Evolutionary conservation across 441 rosid genomes (phyloP).

Genomic region (Euphorbia corollata): DNA sequence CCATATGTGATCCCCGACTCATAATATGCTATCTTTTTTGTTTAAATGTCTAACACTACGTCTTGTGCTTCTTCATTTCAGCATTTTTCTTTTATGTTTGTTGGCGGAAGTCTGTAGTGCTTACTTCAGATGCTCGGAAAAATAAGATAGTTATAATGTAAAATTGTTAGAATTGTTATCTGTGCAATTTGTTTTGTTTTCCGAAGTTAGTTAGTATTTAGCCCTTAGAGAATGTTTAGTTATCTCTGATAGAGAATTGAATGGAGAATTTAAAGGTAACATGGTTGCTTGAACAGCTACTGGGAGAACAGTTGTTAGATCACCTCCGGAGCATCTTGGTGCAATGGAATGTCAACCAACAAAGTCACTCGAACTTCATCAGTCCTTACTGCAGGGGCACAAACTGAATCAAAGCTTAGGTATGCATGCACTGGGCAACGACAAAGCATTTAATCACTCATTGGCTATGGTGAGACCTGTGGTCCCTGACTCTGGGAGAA

Average conservation of each 20-base stretch:
- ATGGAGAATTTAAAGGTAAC: conserved; percentile 18
- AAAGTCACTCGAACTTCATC: conserved; percentile 26
- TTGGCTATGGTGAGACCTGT: conserved; percentile 25
- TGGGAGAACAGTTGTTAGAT: conserved; percentile 28
- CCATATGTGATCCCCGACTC: conserved; percentile 20
- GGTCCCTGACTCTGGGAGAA: conserved; percentile 24
- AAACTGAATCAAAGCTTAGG: conserved; percentile 28
- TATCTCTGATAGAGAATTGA: neutral
- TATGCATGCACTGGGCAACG: conserved; percentile 32
- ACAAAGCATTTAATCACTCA: conserved; percentile 30
- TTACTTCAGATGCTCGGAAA: neutral
- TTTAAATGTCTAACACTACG: conserved; percentile 2
- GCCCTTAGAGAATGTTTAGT: neutral
- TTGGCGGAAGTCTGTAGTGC: neutral
- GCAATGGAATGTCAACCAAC: conserved; percentile 24
- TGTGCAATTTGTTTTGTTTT: neutral
- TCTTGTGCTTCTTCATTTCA: conserved; percentile 1
- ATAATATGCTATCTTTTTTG: neutral
- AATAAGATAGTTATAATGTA: neutral
- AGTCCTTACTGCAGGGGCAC: conserved; percentile 23
- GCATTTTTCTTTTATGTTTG: no score
- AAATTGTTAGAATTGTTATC: neutral
- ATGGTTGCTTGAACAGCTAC: conserved; percentile 26
- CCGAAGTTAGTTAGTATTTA: neutral
- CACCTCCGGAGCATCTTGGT: conserved; percentile 24